Percentiles rank a stretch among this genome's conserved stretches.
These are phyloP conservation scores for Aspergillus hiratsukae DNA, from an alignment of 2,329 filamentous ascomycete species.

Conservation along the genomic window DNA sequence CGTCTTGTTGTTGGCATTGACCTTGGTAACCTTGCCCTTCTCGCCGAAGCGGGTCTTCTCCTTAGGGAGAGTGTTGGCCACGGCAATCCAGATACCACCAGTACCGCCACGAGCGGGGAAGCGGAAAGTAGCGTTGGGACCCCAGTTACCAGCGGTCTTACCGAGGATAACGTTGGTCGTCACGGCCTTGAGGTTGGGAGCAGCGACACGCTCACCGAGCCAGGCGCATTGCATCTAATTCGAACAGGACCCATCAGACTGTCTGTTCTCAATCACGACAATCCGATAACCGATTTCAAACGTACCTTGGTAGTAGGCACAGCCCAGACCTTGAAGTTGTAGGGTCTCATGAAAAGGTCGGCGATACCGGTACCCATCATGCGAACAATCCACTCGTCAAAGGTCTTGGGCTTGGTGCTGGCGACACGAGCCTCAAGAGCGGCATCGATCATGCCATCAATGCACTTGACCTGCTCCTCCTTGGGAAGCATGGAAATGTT, in stretches of 20 bases:
- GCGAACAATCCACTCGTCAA: slow-evolving; percentile 96
- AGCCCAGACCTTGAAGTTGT: slow-evolving; percentile 99
- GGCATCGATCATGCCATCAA: slow-evolving; percentile 94
- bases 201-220: slow-evolving; percentile 97
- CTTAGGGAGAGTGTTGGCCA: slow-evolving; percentile 86
- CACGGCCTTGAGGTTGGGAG: slow-evolving; percentile 89
- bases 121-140: slow-evolving; percentile 95
- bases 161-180: slow-evolving; percentile 92
- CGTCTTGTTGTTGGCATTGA: slow-evolving; percentile 79
- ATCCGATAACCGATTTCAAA: not conserved
- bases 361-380: slow-evolving; percentile 87
- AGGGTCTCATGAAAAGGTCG: slow-evolving; percentile 96
- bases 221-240: slow-evolving; percentile 94
- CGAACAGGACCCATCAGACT: not conserved
- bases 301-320: slow-evolving; percentile 92
- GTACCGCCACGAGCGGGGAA: slow-evolving; percentile 95
- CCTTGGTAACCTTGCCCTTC: slow-evolving; percentile 75
- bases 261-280: not conserved
- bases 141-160: slow-evolving; percentile 97
- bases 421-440: slow-evolving; percentile 80
- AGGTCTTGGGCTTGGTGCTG: slow-evolving; percentile 90
- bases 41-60: slow-evolving; percentile 90
- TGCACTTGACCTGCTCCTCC: slow-evolving; percentile 90
- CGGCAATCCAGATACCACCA: slow-evolving; percentile 97
- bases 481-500: slow-evolving; percentile 98